These are phyloP conservation scores for Mycena latifolia DNA, from an alignment of 768 basidiomycete species.

Conservation along the genomic window DNA sequence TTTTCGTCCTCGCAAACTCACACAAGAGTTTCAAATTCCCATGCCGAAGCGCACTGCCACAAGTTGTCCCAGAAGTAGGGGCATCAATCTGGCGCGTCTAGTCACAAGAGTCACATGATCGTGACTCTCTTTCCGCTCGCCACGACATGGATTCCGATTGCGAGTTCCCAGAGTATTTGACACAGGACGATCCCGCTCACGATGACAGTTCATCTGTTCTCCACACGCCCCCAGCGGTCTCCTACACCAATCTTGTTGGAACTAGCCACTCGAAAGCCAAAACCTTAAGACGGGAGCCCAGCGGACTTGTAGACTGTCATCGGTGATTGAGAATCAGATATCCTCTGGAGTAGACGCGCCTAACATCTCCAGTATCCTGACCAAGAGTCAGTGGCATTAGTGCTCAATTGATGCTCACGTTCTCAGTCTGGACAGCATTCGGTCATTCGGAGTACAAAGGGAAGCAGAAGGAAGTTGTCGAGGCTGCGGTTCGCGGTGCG, in stretches of 20 bases:
- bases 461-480: conserved; percentile 81
- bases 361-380: conserved; percentile 18
- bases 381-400: conserved; percentile 13
- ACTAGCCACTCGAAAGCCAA: conserved; percentile 32
- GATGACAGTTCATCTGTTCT: conserved; percentile 27
- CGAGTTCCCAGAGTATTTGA: conserved; percentile 19
- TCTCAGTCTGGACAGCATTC: conserved; percentile 64
- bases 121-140: neutral
- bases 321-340: conserved; percentile 20
- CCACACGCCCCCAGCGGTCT: conserved; percentile 30
- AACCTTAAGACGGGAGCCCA: conserved; percentile 30
- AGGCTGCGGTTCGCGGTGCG: conserved; percentile 71
- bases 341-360: neutral
- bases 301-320: conserved; percentile 33
- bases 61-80: too few relatives aligned
- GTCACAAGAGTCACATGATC: neutral
- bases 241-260: conserved; percentile 28
- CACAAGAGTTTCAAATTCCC: too few relatives aligned
- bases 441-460: conserved; percentile 79
- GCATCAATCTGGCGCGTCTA: neutral
- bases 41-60: too few relatives aligned
- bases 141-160: conserved; percentile 30
- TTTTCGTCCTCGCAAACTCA: too few relatives aligned
- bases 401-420: neutral
- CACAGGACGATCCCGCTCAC: conserved; percentile 15